Evolutionary conservation across 306 rosid genomes (phyloP).

Genomic region (Mimosa bimucronata): DNA sequence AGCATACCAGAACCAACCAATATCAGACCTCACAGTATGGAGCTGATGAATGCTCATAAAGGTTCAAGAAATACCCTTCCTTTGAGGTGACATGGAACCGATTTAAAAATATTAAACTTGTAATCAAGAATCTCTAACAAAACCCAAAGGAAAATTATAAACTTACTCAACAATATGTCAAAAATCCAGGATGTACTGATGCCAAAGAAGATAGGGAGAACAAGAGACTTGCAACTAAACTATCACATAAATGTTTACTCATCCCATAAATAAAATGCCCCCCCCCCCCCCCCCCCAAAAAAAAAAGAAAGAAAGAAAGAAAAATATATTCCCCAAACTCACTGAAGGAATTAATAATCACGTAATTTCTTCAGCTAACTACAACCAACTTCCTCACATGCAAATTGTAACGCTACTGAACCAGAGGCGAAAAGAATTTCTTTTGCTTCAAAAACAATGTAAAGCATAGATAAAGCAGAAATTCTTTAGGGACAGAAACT

Average conservation of each 20-base stretch:
- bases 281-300: no score
- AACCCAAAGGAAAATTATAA: background rate
- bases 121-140: background rate
- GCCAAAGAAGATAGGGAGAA: background rate
- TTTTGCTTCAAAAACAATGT: background rate
- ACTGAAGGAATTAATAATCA: background rate
- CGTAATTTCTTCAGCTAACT: constrained; percentile 2
- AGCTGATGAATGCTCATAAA: background rate
- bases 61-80: background rate
- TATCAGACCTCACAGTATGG: constrained; percentile 11
- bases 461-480: constrained; percentile 4
- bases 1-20: background rate
- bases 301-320: no score
- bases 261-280: background rate
- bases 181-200: background rate
- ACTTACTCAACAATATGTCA: background rate
- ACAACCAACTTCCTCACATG: background rate
- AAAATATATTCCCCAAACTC: background rate
- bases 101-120: constrained; percentile 3
- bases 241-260: background rate
- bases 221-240: background rate
- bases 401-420: background rate
- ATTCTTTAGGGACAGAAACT: background rate
- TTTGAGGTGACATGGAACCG: background rate
- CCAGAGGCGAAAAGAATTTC: constrained; percentile 1